Evolutionary conservation across 805 yeast species (phyloP), one percentile per base, ranked within the genome.

Genomic region (Candida bentonensis): DNA sequence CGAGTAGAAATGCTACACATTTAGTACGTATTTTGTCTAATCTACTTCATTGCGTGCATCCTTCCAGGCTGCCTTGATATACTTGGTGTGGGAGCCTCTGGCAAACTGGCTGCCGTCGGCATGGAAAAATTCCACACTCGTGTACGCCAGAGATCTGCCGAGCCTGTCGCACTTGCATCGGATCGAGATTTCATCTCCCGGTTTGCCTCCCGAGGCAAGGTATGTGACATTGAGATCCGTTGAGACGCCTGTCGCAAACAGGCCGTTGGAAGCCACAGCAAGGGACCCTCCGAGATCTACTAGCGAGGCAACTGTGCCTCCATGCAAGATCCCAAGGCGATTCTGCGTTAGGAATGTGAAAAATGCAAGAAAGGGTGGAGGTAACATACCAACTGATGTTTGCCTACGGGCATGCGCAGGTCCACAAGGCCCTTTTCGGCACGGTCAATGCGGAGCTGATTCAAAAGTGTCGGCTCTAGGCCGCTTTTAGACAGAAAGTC

Each of bases 251-350:
- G 72, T 68, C 47, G 58, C 47, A 43, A 55, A 67, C 53, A 65
- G 43, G 5, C 72, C 72, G 15, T 60, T 51, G 20, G 68, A 59
- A 1, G 70, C 60, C 5, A 66, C 51, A 1, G 72, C 71, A 44
- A 67, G 51, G 9, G 72, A 67, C 13, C 72, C 72, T 4, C 69
- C 72, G 3, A 67, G 55, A 44, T 67, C 72, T 3, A 66, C 69
- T 21, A 54, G 54, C 3, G 65, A 54, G 15, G 70, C 65, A 22
- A 67, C 51, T 3, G 66, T 60, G 1, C 70, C 71, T 17, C 71
- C 71, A 42, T 66, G 71, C 27, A 67, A 55, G 15, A 59, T 61
- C 26, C 60, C 55, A 13, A 66, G 57, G 9, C 71, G 60, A 49
- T 66, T 66, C 36, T 30, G 7, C 5, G 36, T 30, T 30, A 30